Evolutionary conservation across 106 monocot species (phyloP).

Genomic region (Vanilla planifolia): DNA sequence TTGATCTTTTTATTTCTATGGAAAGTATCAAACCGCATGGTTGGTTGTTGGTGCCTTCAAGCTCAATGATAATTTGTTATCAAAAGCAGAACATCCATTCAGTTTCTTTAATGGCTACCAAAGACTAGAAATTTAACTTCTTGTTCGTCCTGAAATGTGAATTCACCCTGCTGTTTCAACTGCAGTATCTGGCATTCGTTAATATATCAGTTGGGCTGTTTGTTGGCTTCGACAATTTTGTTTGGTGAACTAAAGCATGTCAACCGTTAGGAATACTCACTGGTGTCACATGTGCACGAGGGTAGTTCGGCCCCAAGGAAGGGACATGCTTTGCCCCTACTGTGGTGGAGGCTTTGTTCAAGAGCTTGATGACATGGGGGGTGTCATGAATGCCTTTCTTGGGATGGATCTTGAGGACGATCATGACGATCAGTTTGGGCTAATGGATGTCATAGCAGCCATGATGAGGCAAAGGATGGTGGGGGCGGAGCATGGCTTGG

Average conservation of each 20-base stretch:
- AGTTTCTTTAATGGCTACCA: too few species aligned
- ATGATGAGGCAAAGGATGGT: constrained; percentile 43
- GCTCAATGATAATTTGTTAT: too few species aligned
- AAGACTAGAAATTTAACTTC: too few species aligned
- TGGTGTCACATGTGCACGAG: constrained; percentile 74
- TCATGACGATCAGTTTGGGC: constrained; percentile 20
- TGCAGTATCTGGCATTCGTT: too few species aligned
- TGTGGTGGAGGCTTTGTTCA: constrained; percentile 71
- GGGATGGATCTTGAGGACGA: constrained; percentile 7
- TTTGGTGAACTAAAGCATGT: constrained; percentile 22
- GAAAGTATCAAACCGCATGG: too few species aligned
- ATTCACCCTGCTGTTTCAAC: too few species aligned
- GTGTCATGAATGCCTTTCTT: constrained; percentile 24
- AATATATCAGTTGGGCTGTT: too few species aligned
- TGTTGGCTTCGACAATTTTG: neutral
- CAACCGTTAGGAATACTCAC: constrained; percentile 47
- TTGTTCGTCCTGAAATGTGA: too few species aligned
- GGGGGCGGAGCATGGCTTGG: constrained; percentile 24
- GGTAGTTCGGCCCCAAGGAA: constrained; percentile 30
- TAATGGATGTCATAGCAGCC: constrained; percentile 39
- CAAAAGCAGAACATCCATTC: too few species aligned
- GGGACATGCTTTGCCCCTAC: constrained; percentile 50
- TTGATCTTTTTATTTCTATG: too few species aligned
- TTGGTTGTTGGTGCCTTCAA: too few species aligned
- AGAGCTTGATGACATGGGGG: constrained; percentile 48